Conservation (phyloP, 148 eudicot genomes). For the Suaeda aralocaspica region DNA sequence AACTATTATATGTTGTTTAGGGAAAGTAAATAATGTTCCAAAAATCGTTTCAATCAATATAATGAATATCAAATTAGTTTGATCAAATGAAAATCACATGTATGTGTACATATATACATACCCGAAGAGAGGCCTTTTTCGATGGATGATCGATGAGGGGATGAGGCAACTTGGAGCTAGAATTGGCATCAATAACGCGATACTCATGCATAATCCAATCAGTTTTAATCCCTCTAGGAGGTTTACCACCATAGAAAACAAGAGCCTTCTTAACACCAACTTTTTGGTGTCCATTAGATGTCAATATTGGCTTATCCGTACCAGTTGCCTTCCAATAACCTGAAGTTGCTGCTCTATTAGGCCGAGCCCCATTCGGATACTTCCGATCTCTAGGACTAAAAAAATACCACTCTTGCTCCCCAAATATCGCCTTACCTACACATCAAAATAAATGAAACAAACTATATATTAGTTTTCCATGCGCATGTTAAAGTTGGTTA, state of each 20-base stretch:
- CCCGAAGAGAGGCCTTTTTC: conserved; percentile 38
- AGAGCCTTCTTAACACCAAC: conserved; percentile 60
- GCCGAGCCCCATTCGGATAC: conserved; percentile 67
- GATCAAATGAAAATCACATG: no score
- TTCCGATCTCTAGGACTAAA: conserved; percentile 60
- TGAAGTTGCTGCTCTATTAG: conserved; percentile 64
- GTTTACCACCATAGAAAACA: conserved; percentile 55
- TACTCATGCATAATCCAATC: conserved; percentile 66
- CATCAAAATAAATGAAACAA: not conserved
- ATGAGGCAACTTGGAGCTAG: conserved; percentile 30
- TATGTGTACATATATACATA: conserved; percentile 2
- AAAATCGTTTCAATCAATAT: no score
- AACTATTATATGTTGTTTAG: no score
- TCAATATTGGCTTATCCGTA: conserved; percentile 50
- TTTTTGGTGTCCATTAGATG: conserved; percentile 32
- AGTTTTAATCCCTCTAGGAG: conserved; percentile 52
- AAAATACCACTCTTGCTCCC: conserved; percentile 65
- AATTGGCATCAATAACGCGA: conserved; percentile 31
- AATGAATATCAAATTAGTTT: no score
- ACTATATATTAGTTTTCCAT: no score
- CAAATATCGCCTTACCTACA: conserved; percentile 55
- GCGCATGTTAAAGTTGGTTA: no score
- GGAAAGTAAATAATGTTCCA: no score
- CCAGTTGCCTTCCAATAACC: conserved; percentile 78
- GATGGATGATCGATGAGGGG: conserved; percentile 20